Base-by-base conservation (phyloP, 176 grass and related monocot species). In the Oryza officinalis region DNA sequence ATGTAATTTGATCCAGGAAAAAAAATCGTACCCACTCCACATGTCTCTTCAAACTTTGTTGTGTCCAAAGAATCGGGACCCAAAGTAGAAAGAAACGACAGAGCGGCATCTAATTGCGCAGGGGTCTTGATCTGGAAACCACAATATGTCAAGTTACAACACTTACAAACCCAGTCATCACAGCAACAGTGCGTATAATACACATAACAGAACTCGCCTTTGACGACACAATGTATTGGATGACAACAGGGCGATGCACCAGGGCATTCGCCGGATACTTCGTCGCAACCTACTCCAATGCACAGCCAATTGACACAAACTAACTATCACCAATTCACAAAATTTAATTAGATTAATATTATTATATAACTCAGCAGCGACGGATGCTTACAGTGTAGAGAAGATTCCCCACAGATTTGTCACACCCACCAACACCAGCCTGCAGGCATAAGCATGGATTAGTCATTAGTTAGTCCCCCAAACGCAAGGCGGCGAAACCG, bases 31-130 rank as follows among this genome's bases (percentile, higher is more conserved):
- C 91, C 91, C 64, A 89, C 76, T 72, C 91, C 87, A 85, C 87
- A 93, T 57, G 71, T 65, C 72, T 89, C 70, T 86, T 89, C 91
- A 73, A 93, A 93, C 32, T 93, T 80, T 22, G 80, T 60, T 43
- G 64, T 33, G 43, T 87, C 27, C 68, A 93, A 89, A 40, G 84
- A 31, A 76, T 93, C 91, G 12, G 87, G 84, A 8, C 87, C 90
- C 25, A 87, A 43, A 43, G 70, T 77, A 27, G 69, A 69, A 59
- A 93, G 52, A 87, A 93, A 89, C n/a, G 81, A 52, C 17, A 89
- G 71, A 23, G 87, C 80, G 8, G 91, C 84, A 81, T 93, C 87
- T 50, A 93, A 81, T 40, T 93, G 91, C 20, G 87, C 84, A 4
- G 75, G 78, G 70, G 57, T 85, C 71, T 87, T 92, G 74, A 92